phyloP scores from a whole-genome alignment of 192 early-diverging fungal species.

The Linnemannia exigua region DNA sequence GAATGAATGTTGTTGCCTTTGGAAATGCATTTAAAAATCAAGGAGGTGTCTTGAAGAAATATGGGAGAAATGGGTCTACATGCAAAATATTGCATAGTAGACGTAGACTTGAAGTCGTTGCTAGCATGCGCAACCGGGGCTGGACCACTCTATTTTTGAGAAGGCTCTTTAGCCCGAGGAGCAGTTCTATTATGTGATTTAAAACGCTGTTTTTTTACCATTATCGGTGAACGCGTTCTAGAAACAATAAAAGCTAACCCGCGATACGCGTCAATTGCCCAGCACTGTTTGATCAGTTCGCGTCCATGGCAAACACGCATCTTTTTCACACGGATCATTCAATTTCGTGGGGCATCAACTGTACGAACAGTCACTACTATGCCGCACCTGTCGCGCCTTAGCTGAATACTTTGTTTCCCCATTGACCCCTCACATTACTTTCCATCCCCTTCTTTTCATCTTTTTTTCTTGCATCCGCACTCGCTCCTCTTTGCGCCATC shows the following conservation, averaged over 20 bases:
- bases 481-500: slow-evolving; percentile 1
- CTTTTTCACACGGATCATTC: slow-evolving; percentile 9
- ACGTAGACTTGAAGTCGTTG: neutral
- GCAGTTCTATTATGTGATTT: neutral
- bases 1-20: neutral
- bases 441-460: neutral
- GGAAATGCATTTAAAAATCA: neutral
- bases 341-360: neutral
- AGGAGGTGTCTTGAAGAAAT: neutral
- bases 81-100: neutral
- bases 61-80: neutral
- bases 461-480: neutral
- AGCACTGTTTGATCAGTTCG: neutral
- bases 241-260: neutral
- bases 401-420: neutral
- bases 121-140: neutral
- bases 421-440: neutral
- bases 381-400: neutral
- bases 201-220: too few species aligned
- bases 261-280: neutral
- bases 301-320: neutral
- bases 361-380: neutral
- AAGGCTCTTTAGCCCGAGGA: neutral
- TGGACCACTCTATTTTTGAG: slow-evolving; percentile 1
- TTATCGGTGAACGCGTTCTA: neutral